Evolutionary conservation across 129 eudicot species (phyloP).

Genomic region (Glebionis coronaria): DNA sequence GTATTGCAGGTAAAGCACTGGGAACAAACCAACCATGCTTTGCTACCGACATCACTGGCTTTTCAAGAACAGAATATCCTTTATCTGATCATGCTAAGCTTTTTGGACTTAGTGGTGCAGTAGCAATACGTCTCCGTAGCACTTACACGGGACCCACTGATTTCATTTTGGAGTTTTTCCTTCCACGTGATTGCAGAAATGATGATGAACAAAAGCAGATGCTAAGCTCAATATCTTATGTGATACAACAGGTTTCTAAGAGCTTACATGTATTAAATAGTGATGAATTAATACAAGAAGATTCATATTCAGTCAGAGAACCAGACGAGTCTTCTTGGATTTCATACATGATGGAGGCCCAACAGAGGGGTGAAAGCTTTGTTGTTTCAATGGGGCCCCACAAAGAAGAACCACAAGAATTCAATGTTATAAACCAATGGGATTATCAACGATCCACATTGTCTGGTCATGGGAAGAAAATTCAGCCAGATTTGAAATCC

Average conservation of each 20-base stretch:
- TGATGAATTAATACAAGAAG: slow-evolving; percentile 35
- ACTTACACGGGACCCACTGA: slow-evolving; percentile 28
- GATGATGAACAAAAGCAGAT: slow-evolving; percentile 39
- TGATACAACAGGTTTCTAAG: slow-evolving; percentile 35
- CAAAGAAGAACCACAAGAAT: slow-evolving; percentile 59
- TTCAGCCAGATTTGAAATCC: slow-evolving; percentile 25
- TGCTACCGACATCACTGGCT: slow-evolving; percentile 42
- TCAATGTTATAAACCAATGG: slow-evolving; percentile 42
- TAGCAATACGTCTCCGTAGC: slow-evolving; percentile 54
- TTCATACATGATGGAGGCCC: slow-evolving; percentile 50
- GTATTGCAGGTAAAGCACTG: slow-evolving; percentile 59
- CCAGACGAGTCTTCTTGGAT: slow-evolving; percentile 39
- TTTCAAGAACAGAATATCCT: slow-evolving; percentile 48
- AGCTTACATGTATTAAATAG: slow-evolving; percentile 37
- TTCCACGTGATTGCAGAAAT: slow-evolving; percentile 41
- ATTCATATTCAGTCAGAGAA: slow-evolving; percentile 16
- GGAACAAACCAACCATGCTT: slow-evolving; percentile 54
- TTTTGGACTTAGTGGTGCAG: slow-evolving; percentile 47
- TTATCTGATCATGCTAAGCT: slow-evolving; percentile 48
- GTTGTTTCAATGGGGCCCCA: slow-evolving; percentile 45
- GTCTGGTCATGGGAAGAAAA: slow-evolving; percentile 24
- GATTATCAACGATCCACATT: slow-evolving; percentile 15
- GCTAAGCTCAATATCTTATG: slow-evolving; percentile 36
- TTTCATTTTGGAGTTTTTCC: slow-evolving; percentile 52
- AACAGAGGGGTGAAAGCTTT: slow-evolving; percentile 54